These are phyloP conservation scores for Diaporthe sp. DNA, from an alignment of 2,329 filamentous ascomycete genomes.

Conservation along the genomic window DNA sequence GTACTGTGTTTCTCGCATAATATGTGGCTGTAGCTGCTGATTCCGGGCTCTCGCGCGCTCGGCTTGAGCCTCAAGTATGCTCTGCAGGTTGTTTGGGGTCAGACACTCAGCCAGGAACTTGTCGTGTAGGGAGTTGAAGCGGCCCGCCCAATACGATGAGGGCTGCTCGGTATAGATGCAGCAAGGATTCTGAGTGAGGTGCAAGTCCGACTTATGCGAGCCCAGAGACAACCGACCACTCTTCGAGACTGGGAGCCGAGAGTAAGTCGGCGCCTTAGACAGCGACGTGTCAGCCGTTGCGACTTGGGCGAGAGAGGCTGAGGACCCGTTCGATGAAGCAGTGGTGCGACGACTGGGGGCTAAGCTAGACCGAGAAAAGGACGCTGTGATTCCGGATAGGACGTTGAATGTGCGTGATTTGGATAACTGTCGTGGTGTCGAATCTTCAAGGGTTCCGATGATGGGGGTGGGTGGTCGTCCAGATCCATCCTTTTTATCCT, in stretches of 20 bases:
- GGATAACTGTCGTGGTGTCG: conserved; percentile 25
- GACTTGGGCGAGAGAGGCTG: conserved; percentile 30
- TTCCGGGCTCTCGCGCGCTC: conserved; percentile 5
- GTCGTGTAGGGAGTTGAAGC: conserved; percentile 71
- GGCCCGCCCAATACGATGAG: conserved; percentile 73
- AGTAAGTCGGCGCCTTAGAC: background rate
- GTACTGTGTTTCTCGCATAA: conserved; percentile 35
- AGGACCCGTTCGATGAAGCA: conserved; percentile 32
- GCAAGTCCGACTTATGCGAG: conserved; percentile 41
- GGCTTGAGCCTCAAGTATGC: conserved; percentile 43
- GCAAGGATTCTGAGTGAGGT: conserved; percentile 43
- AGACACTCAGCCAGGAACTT: conserved; percentile 61
- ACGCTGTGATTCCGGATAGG: conserved; percentile 36
- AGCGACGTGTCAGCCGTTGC: conserved; percentile 34
- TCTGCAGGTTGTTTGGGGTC: conserved; percentile 43
- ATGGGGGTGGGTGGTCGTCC: background rate
- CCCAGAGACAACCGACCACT: conserved; percentile 32
- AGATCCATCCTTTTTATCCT: background rate
- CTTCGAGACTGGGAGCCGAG: conserved; percentile 18
- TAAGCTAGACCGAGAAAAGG: conserved; percentile 39
- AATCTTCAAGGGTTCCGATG: conserved; percentile 4
- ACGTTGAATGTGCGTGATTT: conserved; percentile 39
- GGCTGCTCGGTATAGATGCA: conserved; percentile 59
- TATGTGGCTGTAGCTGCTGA: conserved; percentile 27
- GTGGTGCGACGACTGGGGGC: conserved; percentile 25